Evolutionary conservation across 805 yeast species (phyloP), one percentile per base, ranked within the genome.

Genomic region (Candida ficus): DNA sequence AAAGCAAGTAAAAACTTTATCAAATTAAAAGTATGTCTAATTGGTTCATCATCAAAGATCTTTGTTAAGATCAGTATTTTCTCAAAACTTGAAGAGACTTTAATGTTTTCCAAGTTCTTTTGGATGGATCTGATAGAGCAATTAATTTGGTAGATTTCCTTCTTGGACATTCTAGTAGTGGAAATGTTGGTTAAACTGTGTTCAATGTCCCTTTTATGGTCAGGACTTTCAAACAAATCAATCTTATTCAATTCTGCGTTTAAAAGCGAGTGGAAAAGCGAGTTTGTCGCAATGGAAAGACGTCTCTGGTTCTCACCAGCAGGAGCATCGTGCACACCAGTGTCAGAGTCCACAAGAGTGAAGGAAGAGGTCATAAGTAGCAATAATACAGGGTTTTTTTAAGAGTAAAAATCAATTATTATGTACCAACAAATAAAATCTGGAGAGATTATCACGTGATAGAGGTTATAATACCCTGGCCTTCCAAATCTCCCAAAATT

Each of bases 21-120:
- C 0, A 61, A 45, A 22, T 35, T 31, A 11, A 42, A 40, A 3
- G 64, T 56, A 47, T 57, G 56, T 13, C 33, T n/a, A 8, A 57
- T 53, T 7, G 65, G 64, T 29, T 57, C 61, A 6, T 52, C 42
- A 36, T 61, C 65, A 37, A 53, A 49, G 10, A 60, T 46, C 39
- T 61, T 61, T 13, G 64, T 55, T 6, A 61, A 45, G 19, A 61
- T 53, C 48, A 61, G 45, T 25, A 61, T 52, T 31, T 53, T 54
- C 5, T 44, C 26, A 22, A 56, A 43, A 14, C 47, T 53, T 4
- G 61, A 43, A 20, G 48, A 41, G 27, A 61, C 56, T 33, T 57
- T 60, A 6, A 60, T 52, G 26, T 52, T 54, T 29, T 56, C 52
- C 14, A 61, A 43, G n/a, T 57, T 56, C 14, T 45, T 41, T 29